Evolutionary conservation across 2,329 filamentous ascomycete genomes (phyloP), one percentile per base, ranked within the genome.

Genomic region (Epichloe hybrida): DNA sequence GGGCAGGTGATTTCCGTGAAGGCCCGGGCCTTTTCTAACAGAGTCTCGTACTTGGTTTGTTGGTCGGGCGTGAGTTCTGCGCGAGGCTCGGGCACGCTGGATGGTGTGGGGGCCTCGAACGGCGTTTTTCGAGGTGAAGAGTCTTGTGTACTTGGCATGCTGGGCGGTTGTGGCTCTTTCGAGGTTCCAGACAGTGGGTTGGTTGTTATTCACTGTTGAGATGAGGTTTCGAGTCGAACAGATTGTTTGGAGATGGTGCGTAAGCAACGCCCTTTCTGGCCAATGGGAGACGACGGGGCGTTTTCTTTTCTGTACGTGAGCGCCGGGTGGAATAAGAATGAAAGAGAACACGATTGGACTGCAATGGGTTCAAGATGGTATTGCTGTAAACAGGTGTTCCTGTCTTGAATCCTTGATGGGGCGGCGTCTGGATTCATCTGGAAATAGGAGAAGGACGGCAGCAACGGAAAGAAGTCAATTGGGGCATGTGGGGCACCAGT

Each of bases 1-100:
- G 47, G 11, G 57, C 66, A 67, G 36, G 58, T 55, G 27, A 95
- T 69, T 9, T 81, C 80, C 12, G 77, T 80, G 85, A 89, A 94
- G 59, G 72, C 70, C 56, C 78, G 82, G 43, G 82, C 88, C 49
- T 78, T 76, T 45, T 78, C 73, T 44, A 97, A 78, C 48, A 97
- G 75, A 56, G 80, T 72, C 42, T 83, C 78, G 70, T 96, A 97
- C 70, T 95, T 96, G 57, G 75, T 65, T 63, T 86, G 70, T 69
- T 97, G 87, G 37, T 95, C 88, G 9, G 77, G 62, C 11, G 83
- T 89, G 59, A 96, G 77, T 52, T 75, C 66, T 5, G 79, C 66
- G 9, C 74, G 72, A 5, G 78, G 63, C 12, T 71, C 63, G 3
- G 85, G 80, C 52, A 76, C 79, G 63, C 77, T 76, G 37, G 70